Evolutionary conservation across 345 rosid genomes (phyloP), one percentile per base, ranked within the genome.

Genomic region (Gossypioides kirkii): DNA sequence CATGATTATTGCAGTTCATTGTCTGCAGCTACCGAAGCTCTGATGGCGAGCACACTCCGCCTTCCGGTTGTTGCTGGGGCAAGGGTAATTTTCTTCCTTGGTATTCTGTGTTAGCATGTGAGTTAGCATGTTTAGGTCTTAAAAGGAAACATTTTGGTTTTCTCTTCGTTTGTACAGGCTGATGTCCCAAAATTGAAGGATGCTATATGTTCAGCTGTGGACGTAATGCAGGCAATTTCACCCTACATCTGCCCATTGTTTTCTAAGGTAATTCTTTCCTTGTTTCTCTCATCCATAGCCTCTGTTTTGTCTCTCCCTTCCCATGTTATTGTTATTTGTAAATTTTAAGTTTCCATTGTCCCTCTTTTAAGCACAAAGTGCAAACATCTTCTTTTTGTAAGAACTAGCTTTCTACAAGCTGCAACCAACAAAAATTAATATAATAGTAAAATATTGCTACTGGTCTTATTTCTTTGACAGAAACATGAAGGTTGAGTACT

Each of bases 151-250:
- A 36, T 69, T 56, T 62, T 41, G 11, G 22, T 74, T 18, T 36
- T 69, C 56, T 74, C 45, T 14, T 42, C 13, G 38, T 63, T 47
- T 69, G 59, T 84, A 50, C 89, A 95, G 99, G 94, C 87, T 53
- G 94, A 95, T 78, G 68, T 84, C 76, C 92, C 85, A 47, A 89
- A 83, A 52, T 79, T 92, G 64, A 89, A 89, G 77, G 87, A 87
- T 77, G 98, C 96, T 45, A 80, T 92, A 79, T 85, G 83, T 80
- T 95, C 97, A 45, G 99, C 94, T 4, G 87, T 88, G 77, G 93
- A 89, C 83, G 91, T 95, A 63, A 86, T 95, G 94, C 97, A 91
- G 73, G 89, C 94, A 60, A 89, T 95, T 94, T 87, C 88, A 45
- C 86, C 94, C 72, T 92, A 98, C 43, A 79, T 92, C 73, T 85